Base-by-base conservation (phyloP, 306 rosid genomes). In the Acacia confusa region DNA sequence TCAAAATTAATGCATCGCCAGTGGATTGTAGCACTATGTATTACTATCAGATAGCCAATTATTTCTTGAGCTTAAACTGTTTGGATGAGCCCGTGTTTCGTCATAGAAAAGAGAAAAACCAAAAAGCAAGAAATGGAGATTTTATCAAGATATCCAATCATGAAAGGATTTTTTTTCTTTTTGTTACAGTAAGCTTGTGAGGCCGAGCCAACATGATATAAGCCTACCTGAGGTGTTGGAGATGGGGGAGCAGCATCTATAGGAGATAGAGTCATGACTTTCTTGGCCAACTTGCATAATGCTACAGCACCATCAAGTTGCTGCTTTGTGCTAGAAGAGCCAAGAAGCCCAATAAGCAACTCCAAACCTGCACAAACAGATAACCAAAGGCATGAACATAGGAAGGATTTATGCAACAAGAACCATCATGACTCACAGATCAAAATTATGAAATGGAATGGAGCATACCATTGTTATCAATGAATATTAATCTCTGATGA, bases 221-320 rank as follows among this genome's bases (percentile, higher is more conserved):
- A 55, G 71, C 74, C 72, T 64, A 86, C 98, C 97, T 94, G 97
- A 32, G 94, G 98, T 44, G 97, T 94, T 71, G 98, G 98, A 73
- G 98, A 94, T 27, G 91, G 98, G 55, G 98, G 98, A 52, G 98
- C 95, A 27, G 94, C 98, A 89, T 94, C 98, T 6, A 92, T 86
- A 20, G 94, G 95, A 87, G 98, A 94, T 52, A 90, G 87, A 61
- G 88, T 67, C 88, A 40, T 76, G 67, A 92, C 88, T 92, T 94
- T 94, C 81, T 90, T 87, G 64, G 98, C 94, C 88, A 94, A 83
- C 88, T 88, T 94, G 84, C 81, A 89, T 50, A 94, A 80, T 58
- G 95, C 98, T 81, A 83, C 88, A 17, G 98, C 97, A 78, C 95
- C 98, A 85, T 92, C 98, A 81, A 89, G 91, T 81, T 92, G 95